Percentiles rank a stretch among this genome's conserved stretches.
phyloP scores from a whole-genome alignment of 768 basidiomycete species.

The Hericium erinaceus region DNA sequence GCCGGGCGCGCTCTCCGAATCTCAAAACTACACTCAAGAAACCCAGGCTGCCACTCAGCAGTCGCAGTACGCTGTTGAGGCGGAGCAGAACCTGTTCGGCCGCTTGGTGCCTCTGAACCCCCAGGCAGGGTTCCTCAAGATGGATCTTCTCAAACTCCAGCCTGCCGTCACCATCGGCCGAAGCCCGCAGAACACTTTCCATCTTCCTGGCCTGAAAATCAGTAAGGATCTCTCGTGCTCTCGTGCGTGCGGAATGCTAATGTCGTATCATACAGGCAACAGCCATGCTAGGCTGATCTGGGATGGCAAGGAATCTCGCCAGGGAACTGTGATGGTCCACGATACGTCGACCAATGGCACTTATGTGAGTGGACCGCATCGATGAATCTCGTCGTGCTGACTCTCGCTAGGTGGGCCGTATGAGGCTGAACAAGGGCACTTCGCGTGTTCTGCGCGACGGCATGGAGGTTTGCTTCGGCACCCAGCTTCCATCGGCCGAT shows the following conservation, averaged over 20 bases:
- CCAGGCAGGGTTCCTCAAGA: not conserved
- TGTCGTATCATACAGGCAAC: conserved; percentile 29
- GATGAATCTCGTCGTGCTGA: not conserved
- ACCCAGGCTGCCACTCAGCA: not conserved
- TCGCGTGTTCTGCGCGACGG: conserved; percentile 61
- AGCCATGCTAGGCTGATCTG: conserved; percentile 48
- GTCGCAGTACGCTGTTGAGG: not conserved
- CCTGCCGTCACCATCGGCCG: conserved; percentile 7
- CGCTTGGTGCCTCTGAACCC: conserved; percentile 6
- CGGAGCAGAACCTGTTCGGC: conserved; percentile 5
- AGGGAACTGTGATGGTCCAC: conserved; percentile 35
- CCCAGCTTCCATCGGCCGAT: conserved; percentile 33
- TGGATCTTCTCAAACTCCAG: conserved; percentile 8
- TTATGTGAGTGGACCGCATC: conserved; percentile 35
- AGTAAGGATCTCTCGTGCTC: conserved; percentile 36
- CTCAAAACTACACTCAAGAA: not conserved
- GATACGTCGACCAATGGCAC: conserved; percentile 71
- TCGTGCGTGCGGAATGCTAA: conserved; percentile 16
- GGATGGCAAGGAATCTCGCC: conserved; percentile 40
- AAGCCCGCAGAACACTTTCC: conserved; percentile 31
- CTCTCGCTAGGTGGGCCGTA: conserved; percentile 54
- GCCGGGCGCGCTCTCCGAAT: not conserved
- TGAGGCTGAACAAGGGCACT: conserved; percentile 48
- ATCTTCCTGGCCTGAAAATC: conserved; percentile 64
- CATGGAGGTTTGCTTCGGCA: conserved; percentile 83